Base-by-base conservation (phyloP, 192 early-diverging fungal species). In the Thamnidium elegans region DNA sequence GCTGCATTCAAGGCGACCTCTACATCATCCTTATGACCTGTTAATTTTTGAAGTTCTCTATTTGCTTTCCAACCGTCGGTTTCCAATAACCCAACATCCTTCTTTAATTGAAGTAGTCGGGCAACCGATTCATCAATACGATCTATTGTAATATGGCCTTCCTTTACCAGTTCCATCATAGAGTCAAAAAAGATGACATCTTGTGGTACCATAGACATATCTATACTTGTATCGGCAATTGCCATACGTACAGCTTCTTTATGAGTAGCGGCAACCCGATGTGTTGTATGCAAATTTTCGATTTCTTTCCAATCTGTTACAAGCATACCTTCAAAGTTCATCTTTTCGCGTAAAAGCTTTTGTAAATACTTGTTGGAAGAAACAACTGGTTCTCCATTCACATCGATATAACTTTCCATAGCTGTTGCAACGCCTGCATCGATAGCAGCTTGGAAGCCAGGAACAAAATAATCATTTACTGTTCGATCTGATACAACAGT, bases 201-300 rank as follows among this genome's bases (percentile, higher is more conserved):
- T 7, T 84, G 77, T 1, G 86, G 77, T 0, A 86, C 82, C 86
- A 88, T 88, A 52, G 79, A 75, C 80, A 88, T 86, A 60, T 88
- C 83, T 3, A 83, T 58, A 0, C 79, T 74, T 0, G 86, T 86
- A 15, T 74, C 66, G 36, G 73, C 62, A 15, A 87, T 56, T 13
- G 79, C 52, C 39, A 74, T 68, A 30, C 39, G 43, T 0, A 81
- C 78, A 1, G 86, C 81, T 31, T 81, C 81, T 21, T 69, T 58
- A 32, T 68, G 50, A 10, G 74, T 72, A 8, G 50, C 50, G 8
- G 74, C 82, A 2, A 73, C 75, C 15, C 53, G 44, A 63, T 86
- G 85, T 14, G 73, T 72, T 11, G 71, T 75, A 1, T 74, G 78
- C 26, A 86, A 78, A 19, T 74, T 71, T 64, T 81, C 77, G 20